Evolutionary conservation across 345 rosid species (phyloP), one percentile per base, ranked within the genome.

Genomic region (Eucalyptus curtisii): DNA sequence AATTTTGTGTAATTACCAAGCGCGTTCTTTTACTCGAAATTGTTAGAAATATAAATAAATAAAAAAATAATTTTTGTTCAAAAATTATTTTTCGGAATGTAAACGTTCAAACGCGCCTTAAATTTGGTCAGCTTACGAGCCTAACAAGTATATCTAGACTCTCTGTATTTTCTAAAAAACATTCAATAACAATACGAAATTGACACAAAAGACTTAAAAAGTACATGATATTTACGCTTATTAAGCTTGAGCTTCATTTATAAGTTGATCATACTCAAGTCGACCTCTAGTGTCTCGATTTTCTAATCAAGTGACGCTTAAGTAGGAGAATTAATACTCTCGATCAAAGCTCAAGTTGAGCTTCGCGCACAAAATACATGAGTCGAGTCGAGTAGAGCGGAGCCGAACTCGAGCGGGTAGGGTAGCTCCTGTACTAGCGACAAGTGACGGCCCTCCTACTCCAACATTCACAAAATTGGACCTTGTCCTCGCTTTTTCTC

Each of bases 291-390:
- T 4, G 40, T 66, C 44, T 68, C 44, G 24, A 68, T 68, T 68
- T 3, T 19, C 44, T 12, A 33, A 68, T 37, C 25, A 3, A 33
- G 47, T 19, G 3, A 37, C 20, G 27, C 47, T 3, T 8, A 76
- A 22, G 82, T 3, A 11, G 5, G 27, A 76, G 27, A 40, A 76
- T 76, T 37, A 20, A 40, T 20, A 37, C 27, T 0, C 15, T 0
- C 15, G 47, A 20, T 76, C 27, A 37, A 37, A 76, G 47, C 82
- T 76, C 15, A 1, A 37, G 82, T 37, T 2, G 45, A 37, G 27
- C 7, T 76, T 10, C 8, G 7, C 4, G 9, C 27, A 20, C 47
- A 19, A 37, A 37, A 37, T 71, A 37, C 22, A 76, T 4, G 47
- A 37, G 47, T 10, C 47, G 27, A 76, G 47, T 37, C 27, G 82